Conservation (phyloP, 768 basidiomycete species). For the Pleurotus sapidus region DNA sequence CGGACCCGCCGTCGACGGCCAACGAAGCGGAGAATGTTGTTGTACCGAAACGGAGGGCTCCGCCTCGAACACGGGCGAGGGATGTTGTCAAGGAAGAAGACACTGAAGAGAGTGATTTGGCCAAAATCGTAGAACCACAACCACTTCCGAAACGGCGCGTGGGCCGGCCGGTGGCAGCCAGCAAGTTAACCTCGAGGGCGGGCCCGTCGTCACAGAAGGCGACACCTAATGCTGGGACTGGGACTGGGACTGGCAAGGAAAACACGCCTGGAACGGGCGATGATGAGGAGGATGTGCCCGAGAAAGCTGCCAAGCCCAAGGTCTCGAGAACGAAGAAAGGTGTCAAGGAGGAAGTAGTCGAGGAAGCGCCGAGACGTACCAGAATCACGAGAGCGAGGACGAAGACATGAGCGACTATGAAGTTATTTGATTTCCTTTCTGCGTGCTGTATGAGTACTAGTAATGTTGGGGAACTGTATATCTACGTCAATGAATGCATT, state of each 20-base stretch:
- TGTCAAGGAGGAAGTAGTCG: conserved; percentile 18
- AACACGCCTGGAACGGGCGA: conserved; percentile 28
- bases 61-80: conserved; percentile 13
- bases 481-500: not conserved
- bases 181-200: conserved; percentile 23
- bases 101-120: not conserved
- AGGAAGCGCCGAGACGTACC: conserved; percentile 21
- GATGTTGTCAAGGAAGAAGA: conserved; percentile 9
- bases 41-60: not conserved
- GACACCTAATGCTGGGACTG: not conserved
- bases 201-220: conserved; percentile 27
- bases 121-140: not conserved
- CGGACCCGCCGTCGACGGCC: not conserved
- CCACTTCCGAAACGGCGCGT: conserved; percentile 3
- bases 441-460: not conserved
- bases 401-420: conserved; percentile 15
- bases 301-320: conserved; percentile 27
- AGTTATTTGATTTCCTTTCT: not conserved
- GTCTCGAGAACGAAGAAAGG: conserved; percentile 30
- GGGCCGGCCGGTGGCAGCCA: not conserved
- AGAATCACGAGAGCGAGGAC: conserved; percentile 29
- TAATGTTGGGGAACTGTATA: not conserved
- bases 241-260: conserved; percentile 37
- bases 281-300: conserved; percentile 22
- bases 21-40: not conserved